Evolutionary conservation across 129 eudicot species (phyloP).

Genomic region (Ambrosia trifida): DNA sequence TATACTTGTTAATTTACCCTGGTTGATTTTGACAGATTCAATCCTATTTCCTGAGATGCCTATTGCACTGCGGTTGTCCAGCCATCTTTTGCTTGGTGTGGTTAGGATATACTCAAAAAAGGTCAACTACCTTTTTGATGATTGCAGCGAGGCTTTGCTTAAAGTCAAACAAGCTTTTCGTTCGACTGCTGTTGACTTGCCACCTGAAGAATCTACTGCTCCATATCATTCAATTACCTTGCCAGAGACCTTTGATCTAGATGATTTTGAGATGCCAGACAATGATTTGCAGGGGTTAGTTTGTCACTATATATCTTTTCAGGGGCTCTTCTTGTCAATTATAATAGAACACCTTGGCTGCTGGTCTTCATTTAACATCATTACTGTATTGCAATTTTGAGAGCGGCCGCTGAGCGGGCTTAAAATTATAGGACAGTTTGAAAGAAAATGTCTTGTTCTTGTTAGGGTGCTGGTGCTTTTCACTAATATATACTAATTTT

Average conservation of each 20-base stretch:
- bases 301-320: slow-evolving; percentile 6
- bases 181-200: slow-evolving; percentile 91
- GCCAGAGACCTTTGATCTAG: slow-evolving; percentile 97
- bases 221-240: slow-evolving; percentile 93
- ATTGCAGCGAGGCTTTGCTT: slow-evolving; percentile 96
- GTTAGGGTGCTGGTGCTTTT: slow-evolving; percentile 11
- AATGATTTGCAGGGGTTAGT: slow-evolving; percentile 88
- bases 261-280: slow-evolving; percentile 96
- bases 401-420: neutral
- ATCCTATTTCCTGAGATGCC: slow-evolving; percentile 94
- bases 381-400: neutral
- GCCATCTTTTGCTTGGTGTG: slow-evolving; percentile 98
- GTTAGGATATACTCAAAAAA: slow-evolving; percentile 92
- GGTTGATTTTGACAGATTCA: slow-evolving; percentile 59
- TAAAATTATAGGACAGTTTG: neutral
- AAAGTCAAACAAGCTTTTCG: slow-evolving; percentile 97
- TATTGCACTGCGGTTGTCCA: slow-evolving; percentile 91
- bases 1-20: slow-evolving; percentile 11
- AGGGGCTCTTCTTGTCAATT: neutral
- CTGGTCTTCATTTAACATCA: neutral
- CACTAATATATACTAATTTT: slow-evolving; percentile 26
- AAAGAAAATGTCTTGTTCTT: neutral
- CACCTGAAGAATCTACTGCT: slow-evolving; percentile 95
- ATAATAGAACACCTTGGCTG: slow-evolving; percentile 2
- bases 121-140: slow-evolving; percentile 92